Base-by-base conservation (phyloP, 23 red algal genomes). In the Gracilaria domingensis region DNA sequence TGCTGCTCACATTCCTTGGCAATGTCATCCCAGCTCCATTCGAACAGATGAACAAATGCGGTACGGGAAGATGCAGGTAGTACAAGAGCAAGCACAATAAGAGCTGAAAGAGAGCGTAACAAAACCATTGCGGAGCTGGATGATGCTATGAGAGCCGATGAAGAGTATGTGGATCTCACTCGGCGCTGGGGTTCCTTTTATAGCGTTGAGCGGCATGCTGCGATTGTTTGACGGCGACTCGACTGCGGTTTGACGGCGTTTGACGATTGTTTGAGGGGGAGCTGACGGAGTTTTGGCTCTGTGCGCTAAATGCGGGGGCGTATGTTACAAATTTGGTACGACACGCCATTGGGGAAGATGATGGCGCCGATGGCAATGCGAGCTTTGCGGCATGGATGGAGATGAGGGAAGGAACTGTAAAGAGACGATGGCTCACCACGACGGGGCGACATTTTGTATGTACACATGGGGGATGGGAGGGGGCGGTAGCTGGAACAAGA, bases 21-120 rank as follows among this genome's bases (percentile, higher is more conserved):
- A 56, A 81, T 61, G 21, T 81, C 77, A 38, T 35, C 6, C 49
- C 77, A 81, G 49, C 55, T 81, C 77, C 55, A 81, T 58, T 81
- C 77, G 20, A 81, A 81, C 13, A 81, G 55, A 25, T 56, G 77
- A 2, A 73, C 67, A 44, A 73, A 73, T 12, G 67, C 67, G 8
- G 38, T 73, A 12, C 67, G 67, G 11, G 59, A 24, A 62, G 2
- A 62, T 30, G 26, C 3, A 1, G 26, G 26, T 24, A 30, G 26
- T 24, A 30, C 59, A 4, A 62, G 18, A 1, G 59, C 59, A 6
- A 62, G 26, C 29, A 18, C 29, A 12, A 62, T 62, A 30, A 62
- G 26, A 4, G 26, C 24, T 28, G 24, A 30, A 29, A 62, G 24
- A 62, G 59, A 62, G 4, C 6, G 59, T 62, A 2, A 18, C 24